A percentile compares a stretch with the other conserved stretches of the same genome.
These are phyloP conservation scores for Cocos nucifera DNA, from an alignment of 176 grass and related monocot species.

Conservation along the genomic window DNA sequence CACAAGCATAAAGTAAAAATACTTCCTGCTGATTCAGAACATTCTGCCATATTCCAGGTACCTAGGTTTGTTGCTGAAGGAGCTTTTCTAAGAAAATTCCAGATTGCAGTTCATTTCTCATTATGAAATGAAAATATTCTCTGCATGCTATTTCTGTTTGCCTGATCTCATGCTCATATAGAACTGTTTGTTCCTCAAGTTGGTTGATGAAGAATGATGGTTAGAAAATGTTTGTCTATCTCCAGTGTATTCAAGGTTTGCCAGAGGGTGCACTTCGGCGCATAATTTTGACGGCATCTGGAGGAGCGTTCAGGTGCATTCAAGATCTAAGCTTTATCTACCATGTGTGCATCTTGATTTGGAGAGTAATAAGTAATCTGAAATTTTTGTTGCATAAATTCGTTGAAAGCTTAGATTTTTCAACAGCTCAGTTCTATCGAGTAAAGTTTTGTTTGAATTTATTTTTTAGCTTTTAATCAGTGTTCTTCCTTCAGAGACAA, in stretches of 20 bases:
- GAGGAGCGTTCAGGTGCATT: constrained; percentile 86
- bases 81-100: no score
- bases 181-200: background rate
- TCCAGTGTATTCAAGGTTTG: constrained; percentile 94
- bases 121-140: background rate
- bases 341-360: no score
- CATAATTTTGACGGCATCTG: constrained; percentile 93
- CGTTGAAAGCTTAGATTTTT: no score
- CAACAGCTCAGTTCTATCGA: no score
- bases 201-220: background rate
- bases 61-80: background rate
- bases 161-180: no score
- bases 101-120: no score
- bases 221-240: background rate
- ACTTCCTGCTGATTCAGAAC: constrained; percentile 99
- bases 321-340: no score
- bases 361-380: no score
- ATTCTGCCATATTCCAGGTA: constrained; percentile 99
- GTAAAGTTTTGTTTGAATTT: no score
- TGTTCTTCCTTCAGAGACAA: no score
- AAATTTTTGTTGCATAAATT: no score
- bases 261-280: constrained; percentile 74
- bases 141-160: background rate
- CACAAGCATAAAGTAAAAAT: constrained; percentile 97
- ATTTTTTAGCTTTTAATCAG: no score